phyloP scores from a whole-genome alignment of 805 yeast species.

The Lipomyces orientalis region DNA sequence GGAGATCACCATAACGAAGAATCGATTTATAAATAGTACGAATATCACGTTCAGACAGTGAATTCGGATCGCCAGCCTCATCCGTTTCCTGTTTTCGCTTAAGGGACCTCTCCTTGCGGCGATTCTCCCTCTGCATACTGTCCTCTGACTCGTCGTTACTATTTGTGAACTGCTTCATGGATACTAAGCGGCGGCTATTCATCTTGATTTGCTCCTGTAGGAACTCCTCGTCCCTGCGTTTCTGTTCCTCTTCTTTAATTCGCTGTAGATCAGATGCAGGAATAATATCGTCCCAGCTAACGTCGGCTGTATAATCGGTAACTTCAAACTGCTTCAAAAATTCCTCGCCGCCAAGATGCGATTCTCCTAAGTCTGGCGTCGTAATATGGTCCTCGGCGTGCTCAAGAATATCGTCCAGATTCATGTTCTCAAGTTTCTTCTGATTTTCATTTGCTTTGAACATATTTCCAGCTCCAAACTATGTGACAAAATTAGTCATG shows the following conservation, averaged over 20 bases:
- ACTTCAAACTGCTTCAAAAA: conserved; percentile 96
- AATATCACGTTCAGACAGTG: conserved; percentile 80
- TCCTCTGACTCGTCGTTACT: conserved; percentile 52
- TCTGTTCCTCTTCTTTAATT: conserved; percentile 89
- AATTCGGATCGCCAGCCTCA: conserved; percentile 54
- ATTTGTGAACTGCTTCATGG: conserved; percentile 43
- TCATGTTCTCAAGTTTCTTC: conserved; percentile 91
- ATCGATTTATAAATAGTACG: conserved; percentile 85
- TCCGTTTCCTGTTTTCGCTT: conserved; percentile 44
- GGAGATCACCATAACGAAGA: conserved; percentile 78
- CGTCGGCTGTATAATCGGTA: conserved; percentile 91
- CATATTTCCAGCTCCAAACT: conserved; percentile 98
- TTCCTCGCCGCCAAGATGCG: conserved; percentile 98
- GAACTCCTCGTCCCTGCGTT: conserved; percentile 81
- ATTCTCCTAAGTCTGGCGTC: conserved; percentile 94
- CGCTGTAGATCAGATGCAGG: conserved; percentile 91
- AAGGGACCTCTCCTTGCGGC: conserved; percentile 49
- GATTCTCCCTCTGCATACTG: conserved; percentile 48
- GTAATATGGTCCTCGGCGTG: conserved; percentile 98
- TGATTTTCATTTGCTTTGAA: conserved; percentile 94
- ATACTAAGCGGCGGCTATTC: conserved; percentile 74
- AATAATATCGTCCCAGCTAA: conserved; percentile 98
- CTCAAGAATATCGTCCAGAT: conserved; percentile 91
- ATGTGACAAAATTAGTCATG: neutral
- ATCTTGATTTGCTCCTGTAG: conserved; percentile 88